A percentile compares a stretch with the other conserved stretches of the same genome.
Conservation (phyloP, 2,329 filamentous ascomycete species). For the Epichloe bromicola region DNA sequence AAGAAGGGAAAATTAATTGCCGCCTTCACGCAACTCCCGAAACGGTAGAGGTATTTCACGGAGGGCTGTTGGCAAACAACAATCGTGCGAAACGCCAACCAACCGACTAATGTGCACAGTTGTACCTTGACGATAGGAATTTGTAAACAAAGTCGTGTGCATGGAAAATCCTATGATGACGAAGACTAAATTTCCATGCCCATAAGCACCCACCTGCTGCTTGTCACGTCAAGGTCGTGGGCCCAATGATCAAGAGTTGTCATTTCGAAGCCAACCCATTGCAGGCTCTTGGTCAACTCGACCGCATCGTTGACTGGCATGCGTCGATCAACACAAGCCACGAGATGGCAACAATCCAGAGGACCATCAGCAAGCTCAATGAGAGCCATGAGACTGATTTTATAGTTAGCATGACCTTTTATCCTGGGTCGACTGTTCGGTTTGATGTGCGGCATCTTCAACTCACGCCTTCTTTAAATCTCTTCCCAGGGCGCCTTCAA, state of each 20-base stretch:
- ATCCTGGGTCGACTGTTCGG: background rate
- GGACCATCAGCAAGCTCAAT: slow-evolving; percentile 75
- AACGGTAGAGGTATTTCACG: background rate
- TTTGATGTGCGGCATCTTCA: background rate
- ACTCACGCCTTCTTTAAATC: slow-evolving; percentile 81
- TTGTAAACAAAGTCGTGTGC: background rate
- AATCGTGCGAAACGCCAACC: background rate
- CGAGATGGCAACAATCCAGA: slow-evolving; percentile 63
- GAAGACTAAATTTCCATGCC: slow-evolving; percentile 63
- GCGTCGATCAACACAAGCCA: slow-evolving; percentile 68
- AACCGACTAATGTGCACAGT: background rate
- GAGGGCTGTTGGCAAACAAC: background rate
- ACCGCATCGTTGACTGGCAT: slow-evolving; percentile 49
- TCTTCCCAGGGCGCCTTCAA: slow-evolving; percentile 50
- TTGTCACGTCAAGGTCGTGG: slow-evolving; percentile 50
- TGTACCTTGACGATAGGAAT: background rate
- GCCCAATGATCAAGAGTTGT: slow-evolving; percentile 69
- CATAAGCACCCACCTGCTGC: slow-evolving; percentile 73
- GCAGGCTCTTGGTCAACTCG: slow-evolving; percentile 65
- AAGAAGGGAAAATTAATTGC: background rate
- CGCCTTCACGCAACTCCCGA: background rate
- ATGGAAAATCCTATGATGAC: background rate
- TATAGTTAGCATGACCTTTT: slow-evolving; percentile 4
- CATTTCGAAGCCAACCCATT: slow-evolving; percentile 87
- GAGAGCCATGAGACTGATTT: slow-evolving; percentile 63